Conservation (phyloP, 495 filamentous ascomycete species). For the Podospora pseudopauciseta region DNA sequence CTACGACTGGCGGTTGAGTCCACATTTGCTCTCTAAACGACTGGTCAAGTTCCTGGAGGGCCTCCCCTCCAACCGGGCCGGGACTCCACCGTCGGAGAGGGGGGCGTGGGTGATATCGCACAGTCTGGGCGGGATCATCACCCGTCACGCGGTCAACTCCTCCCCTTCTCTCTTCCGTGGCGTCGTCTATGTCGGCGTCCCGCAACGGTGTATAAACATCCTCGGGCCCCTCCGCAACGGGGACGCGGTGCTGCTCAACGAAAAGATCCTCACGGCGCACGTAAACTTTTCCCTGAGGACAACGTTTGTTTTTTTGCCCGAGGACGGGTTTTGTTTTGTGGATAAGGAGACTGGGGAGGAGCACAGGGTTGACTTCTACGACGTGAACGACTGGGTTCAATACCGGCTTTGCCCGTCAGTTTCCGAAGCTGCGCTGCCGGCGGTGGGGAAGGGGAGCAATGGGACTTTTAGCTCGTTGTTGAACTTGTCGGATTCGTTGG, state of each 20-base stretch:
- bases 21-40: slow-evolving; percentile 66
- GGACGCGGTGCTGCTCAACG: slow-evolving; percentile 85
- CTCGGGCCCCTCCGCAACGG: slow-evolving; percentile 87
- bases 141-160: slow-evolving; percentile 83
- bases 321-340: slow-evolving; percentile 85
- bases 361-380: slow-evolving; percentile 82
- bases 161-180: slow-evolving; percentile 84
- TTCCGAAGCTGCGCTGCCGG: slow-evolving; percentile 53
- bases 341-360: slow-evolving; percentile 77
- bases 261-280: slow-evolving; percentile 86
- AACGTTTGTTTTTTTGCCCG: slow-evolving; percentile 78
- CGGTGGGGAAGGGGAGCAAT: slow-evolving; percentile 30
- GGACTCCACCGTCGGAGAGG: slow-evolving; percentile 43
- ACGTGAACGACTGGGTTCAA: slow-evolving; percentile 72
- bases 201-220: slow-evolving; percentile 84
- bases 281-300: slow-evolving; percentile 93
- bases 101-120: slow-evolving; percentile 85
- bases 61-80: slow-evolving; percentile 67
- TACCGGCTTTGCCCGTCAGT: slow-evolving; percentile 77
- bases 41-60: slow-evolving; percentile 68
- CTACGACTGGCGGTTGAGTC: slow-evolving; percentile 93
- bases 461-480: slow-evolving; percentile 39
- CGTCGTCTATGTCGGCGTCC: slow-evolving; percentile 80
- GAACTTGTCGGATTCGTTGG: slow-evolving; percentile 36
- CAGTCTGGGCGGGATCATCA: slow-evolving; percentile 85